A percentile compares a stretch with the other conserved stretches of the same genome.
Conservation (phyloP, 2,329 filamentous ascomycete genomes). For the Xylariales sp. region DNA sequence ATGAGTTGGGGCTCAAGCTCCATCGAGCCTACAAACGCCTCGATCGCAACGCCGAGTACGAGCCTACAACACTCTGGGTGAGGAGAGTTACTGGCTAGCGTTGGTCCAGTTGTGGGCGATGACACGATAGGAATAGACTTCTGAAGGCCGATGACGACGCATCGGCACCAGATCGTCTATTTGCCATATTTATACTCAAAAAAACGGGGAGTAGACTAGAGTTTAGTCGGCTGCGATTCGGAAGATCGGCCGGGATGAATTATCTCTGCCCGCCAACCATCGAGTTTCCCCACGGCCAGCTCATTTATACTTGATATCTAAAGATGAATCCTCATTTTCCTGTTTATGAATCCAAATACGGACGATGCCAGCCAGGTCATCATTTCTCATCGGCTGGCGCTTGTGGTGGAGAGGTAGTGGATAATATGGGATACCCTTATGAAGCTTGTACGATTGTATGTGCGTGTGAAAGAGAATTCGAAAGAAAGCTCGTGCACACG, state of each 20-base stretch:
- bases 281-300: neutral
- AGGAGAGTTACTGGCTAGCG: slow-evolving; percentile 75
- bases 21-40: slow-evolving; percentile 80
- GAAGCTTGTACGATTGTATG: slow-evolving; percentile 23
- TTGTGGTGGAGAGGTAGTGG: neutral
- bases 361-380: neutral
- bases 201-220: neutral
- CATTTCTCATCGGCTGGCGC: slow-evolving; percentile 17
- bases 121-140: neutral
- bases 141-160: neutral
- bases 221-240: neutral
- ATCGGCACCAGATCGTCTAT: neutral
- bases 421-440: neutral
- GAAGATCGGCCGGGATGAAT: neutral
- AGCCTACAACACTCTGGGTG: slow-evolving; percentile 81
- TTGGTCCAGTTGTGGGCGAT: neutral
- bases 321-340: neutral
- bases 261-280: neutral
- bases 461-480: neutral
- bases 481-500: neutral
- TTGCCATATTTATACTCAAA: neutral
- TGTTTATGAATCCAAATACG: neutral
- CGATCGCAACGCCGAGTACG: slow-evolving; percentile 73
- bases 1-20: slow-evolving; percentile 80
- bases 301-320: neutral